Percentiles rank a stretch among this genome's conserved stretches.
phyloP scores from a whole-genome alignment of 371 early-diverging fungal genomes.

The Mortierella sp. region DNA sequence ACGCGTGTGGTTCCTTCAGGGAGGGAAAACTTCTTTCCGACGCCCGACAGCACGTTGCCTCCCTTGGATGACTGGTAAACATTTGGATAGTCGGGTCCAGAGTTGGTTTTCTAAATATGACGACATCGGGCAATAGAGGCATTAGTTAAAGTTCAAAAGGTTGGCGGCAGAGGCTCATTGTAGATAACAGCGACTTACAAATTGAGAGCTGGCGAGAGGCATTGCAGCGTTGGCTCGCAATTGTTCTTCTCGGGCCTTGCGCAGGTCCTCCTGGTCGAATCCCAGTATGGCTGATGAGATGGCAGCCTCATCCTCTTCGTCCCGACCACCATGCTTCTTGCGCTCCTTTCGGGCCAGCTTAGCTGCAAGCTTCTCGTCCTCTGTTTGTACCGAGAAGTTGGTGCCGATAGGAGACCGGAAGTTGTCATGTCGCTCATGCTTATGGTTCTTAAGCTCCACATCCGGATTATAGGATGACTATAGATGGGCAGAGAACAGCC shows the following conservation, averaged over 20 bases:
- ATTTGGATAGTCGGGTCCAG: slow-evolving; percentile 65
- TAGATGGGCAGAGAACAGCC: too few species aligned
- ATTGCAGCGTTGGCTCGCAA: slow-evolving; percentile 54
- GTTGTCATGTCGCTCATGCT: slow-evolving; percentile 39
- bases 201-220: slow-evolving; percentile 53
- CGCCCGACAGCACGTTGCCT: slow-evolving; percentile 67
- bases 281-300: slow-evolving; percentile 70
- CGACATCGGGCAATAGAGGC: background rate
- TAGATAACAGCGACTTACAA: slow-evolving; percentile 9
- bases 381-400: slow-evolving; percentile 76
- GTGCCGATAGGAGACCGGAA: slow-evolving; percentile 26
- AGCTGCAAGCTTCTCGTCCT: slow-evolving; percentile 73
- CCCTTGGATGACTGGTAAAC: slow-evolving; percentile 71
- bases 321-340: slow-evolving; percentile 64
- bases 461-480: slow-evolving; percentile 44
- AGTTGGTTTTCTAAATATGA: slow-evolving; percentile 29
- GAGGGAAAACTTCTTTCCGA: slow-evolving; percentile 79
- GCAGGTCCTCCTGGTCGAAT: slow-evolving; percentile 65
- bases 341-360: slow-evolving; percentile 81
- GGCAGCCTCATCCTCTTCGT: slow-evolving; percentile 65
- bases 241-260: slow-evolving; percentile 71
- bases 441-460: slow-evolving; percentile 26
- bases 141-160: background rate
- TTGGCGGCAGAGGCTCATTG: background rate
- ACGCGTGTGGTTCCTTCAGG: slow-evolving; percentile 80